Evolutionary conservation across 2,329 filamentous ascomycete species (phyloP).

Genomic region (Cryphonectria japonica): DNA sequence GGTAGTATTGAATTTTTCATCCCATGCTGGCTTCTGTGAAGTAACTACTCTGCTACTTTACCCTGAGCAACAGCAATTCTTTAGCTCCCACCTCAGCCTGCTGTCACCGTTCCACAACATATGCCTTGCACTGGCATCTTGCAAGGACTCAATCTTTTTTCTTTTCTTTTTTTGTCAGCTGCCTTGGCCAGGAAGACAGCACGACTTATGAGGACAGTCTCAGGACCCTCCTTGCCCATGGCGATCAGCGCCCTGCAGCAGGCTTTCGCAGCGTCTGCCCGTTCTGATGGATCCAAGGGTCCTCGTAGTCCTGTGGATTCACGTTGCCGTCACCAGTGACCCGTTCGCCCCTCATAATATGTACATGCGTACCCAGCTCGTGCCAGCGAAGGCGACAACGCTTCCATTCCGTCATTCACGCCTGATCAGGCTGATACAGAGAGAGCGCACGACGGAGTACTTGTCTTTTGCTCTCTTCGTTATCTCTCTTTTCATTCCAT

Average conservation of each 20-base stretch:
- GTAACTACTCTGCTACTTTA: neutral
- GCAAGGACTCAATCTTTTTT: neutral
- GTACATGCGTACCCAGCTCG: neutral
- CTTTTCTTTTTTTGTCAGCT: neutral
- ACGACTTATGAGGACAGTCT: neutral
- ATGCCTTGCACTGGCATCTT: neutral
- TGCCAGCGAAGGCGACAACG: slow-evolving; percentile 1
- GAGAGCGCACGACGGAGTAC: neutral
- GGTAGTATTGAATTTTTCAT: slow-evolving; percentile 10
- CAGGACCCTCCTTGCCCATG: neutral
- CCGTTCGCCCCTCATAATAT: neutral
- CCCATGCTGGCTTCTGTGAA: neutral
- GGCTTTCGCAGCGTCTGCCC: neutral
- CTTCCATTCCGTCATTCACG: slow-evolving; percentile 6
- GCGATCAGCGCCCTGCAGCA: slow-evolving; percentile 2
- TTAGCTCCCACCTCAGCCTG: neutral
- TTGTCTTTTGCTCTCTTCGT: neutral
- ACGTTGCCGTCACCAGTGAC: neutral
- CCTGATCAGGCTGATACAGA: neutral
- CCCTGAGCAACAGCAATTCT: neutral
- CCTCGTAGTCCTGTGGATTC: neutral
- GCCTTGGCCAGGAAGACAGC: neutral
- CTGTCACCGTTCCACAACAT: neutral
- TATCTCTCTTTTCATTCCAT: neutral
- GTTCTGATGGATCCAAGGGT: neutral